Percentiles rank a stretch among this genome's conserved stretches.
Evolutionary conservation across 441 rosid species (phyloP).

Genomic region (Isatis lusitanica): DNA sequence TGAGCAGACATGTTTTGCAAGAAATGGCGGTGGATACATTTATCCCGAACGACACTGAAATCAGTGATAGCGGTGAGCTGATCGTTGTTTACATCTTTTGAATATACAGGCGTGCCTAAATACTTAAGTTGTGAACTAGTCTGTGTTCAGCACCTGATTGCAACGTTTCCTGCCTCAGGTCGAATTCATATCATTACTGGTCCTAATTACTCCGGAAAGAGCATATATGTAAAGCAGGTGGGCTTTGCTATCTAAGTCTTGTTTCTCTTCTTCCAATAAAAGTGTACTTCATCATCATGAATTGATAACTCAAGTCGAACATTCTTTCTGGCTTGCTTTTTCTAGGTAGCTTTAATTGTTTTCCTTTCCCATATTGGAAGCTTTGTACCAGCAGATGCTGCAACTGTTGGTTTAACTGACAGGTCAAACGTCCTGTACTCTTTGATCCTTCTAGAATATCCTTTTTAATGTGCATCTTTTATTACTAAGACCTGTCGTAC

Average conservation of each 20-base stretch:
- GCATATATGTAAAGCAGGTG: conserved; percentile 95
- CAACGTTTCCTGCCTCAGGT: conserved; percentile 54
- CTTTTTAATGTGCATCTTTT: background rate
- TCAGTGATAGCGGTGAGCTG: conserved; percentile 60
- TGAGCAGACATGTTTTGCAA: conserved; percentile 89
- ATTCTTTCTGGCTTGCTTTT: conserved; percentile 22
- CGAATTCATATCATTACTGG: conserved; percentile 88
- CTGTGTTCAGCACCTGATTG: conserved; percentile 19
- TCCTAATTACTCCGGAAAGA: conserved; percentile 98
- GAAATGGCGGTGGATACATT: conserved; percentile 97
- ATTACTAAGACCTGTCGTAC: conserved; percentile 29
- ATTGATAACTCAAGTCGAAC: conserved; percentile 5
- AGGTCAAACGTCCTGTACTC: conserved; percentile 48
- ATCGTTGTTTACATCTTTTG: conserved; percentile 22
- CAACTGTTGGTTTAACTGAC: conserved; percentile 93
- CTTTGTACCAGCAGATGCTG: conserved; percentile 97
- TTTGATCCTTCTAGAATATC: conserved; percentile 21
- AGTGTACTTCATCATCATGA: background rate
- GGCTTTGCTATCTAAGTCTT: conserved; percentile 19
- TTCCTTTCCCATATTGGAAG: conserved; percentile 97
- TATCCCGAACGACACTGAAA: conserved; percentile 86
- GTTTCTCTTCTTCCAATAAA: conserved; percentile 3
- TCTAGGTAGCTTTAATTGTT: conserved; percentile 93
- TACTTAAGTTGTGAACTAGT: conserved; percentile 25
- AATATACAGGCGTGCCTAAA: conserved; percentile 5